A percentile compares a stretch with the other conserved stretches of the same genome.
These are phyloP conservation scores for Mycosarcoma mackinlayi DNA, from an alignment of 1,284 basidiomycete genomes.

Conservation along the genomic window DNA sequence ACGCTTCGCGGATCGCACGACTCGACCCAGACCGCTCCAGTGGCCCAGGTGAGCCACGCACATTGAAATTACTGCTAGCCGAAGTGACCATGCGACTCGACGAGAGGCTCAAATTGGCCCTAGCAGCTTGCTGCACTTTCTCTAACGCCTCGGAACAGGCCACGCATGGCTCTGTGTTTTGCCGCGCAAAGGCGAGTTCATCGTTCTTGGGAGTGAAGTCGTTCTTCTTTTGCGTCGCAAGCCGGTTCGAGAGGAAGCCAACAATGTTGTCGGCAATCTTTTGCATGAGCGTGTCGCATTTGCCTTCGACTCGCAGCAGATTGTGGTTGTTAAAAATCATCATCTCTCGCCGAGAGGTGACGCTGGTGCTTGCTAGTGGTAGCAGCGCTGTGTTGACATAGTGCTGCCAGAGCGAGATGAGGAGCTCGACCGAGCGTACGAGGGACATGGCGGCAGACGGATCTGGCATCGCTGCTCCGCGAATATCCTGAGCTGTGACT, in stretches of 20 bases:
- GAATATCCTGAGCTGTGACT: conserved; percentile 77
- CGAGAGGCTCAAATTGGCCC: conserved; percentile 73
- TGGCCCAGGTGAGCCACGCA: conserved; percentile 18
- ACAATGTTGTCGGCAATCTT: conserved; percentile 78
- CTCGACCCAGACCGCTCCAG: conserved; percentile 7
- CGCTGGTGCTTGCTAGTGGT: conserved; percentile 85
- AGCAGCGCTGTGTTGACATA: conserved; percentile 91
- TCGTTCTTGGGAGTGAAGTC: conserved; percentile 91
- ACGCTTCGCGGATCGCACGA: conserved; percentile 8
- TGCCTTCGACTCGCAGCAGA: conserved; percentile 86
- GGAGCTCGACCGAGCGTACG: conserved; percentile 83
- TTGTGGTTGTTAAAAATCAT: conserved; percentile 90
- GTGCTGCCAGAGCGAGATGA: conserved; percentile 96
- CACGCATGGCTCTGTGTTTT: conserved; percentile 95
- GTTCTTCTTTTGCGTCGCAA: conserved; percentile 92
- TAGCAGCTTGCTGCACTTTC: conserved; percentile 79
- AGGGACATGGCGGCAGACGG: conserved; percentile 71
- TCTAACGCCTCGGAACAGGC: conserved; percentile 86
- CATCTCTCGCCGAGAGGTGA: conserved; percentile 92
- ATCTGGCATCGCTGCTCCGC: conserved; percentile 76
- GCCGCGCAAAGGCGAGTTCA: conserved; percentile 90
- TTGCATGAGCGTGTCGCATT: conserved; percentile 84
- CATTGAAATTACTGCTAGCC: conserved; percentile 19
- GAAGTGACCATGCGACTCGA: conserved; percentile 28
- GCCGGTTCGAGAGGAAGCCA: conserved; percentile 73